Base-by-base conservation (phyloP, 2,329 filamentous ascomycete genomes). In the Phialophora tarda region DNA sequence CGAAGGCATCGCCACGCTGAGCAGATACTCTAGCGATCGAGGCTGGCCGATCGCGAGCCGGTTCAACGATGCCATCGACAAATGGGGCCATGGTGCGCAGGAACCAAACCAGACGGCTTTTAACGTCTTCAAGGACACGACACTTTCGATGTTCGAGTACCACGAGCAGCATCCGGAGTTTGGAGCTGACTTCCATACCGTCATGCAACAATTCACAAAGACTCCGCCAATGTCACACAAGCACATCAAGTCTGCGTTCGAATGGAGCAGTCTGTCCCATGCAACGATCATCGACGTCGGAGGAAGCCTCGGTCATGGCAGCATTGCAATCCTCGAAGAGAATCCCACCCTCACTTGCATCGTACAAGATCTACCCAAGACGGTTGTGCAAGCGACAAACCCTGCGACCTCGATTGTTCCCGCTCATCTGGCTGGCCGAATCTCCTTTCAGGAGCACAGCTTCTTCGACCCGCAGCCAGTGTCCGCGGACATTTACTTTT, bases 391-490 rank as follows among this genome's bases (percentile, higher is more conserved):
- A 24, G 38, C 62, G 1, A 59, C 62, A 28, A 21, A 50, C 32
- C 55, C 55, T n/a, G 61, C 32, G 61, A 63, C 53, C 53, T 65
- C 34, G 51, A 66, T 32, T 51, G 61, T 32, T 28, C 65, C 54
- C 24, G 61, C 26, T 21, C 47, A 41, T 38, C 51, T 34, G 14
- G 63, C 21, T 44, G 69, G 67, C 17, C 75, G 76, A 55, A 73
- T 78, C 48, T 72, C 69, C 6, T 80, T 80, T 66, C 77, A 80
- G 67, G 77, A 77, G 2, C 85, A 89, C 72, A 83, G 88, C 71
- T 87, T 89, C 73, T 87, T 88, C 73, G 78, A 79, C 5, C 80
- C 83, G 59, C 86, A 89, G 74, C 80, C 82, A 0, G 78, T 85
- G 14, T 77, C 74, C 3, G 87, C 85, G 0, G 85, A 87, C 71